phyloP scores from a whole-genome alignment of 2,329 filamentous ascomycete species.

The Aspergillus niger region DNA sequence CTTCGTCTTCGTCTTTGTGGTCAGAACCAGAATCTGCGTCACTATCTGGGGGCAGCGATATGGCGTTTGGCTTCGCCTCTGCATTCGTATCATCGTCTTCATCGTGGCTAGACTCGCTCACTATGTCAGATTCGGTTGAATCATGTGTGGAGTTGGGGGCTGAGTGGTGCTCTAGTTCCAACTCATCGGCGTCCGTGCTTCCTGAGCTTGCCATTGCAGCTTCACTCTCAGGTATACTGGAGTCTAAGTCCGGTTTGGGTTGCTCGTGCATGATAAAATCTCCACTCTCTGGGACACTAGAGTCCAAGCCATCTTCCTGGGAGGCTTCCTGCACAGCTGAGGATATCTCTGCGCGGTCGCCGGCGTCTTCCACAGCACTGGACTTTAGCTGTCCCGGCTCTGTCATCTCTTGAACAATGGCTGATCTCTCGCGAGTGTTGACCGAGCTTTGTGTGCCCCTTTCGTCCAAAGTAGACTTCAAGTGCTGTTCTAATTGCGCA shows the following conservation, averaged over 20 bases:
- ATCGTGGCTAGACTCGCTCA: neutral
- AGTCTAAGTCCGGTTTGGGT: neutral
- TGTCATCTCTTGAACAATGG: neutral
- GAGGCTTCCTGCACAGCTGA: neutral
- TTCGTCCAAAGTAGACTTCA: neutral
- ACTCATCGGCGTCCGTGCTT: neutral
- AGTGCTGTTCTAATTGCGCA: neutral
- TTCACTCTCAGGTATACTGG: neutral
- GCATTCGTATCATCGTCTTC: neutral
- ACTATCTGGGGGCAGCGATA: neutral
- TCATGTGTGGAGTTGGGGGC: neutral
- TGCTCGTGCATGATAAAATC: neutral
- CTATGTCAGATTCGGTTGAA: conserved; percentile 5
- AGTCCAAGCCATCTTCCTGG: neutral
- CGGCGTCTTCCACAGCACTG: too few species aligned
- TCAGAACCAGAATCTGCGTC: neutral
- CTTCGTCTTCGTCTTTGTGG: neutral
- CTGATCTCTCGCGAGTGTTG: neutral
- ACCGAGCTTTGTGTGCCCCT: neutral
- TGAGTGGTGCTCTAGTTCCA: neutral
- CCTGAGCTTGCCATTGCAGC: neutral
- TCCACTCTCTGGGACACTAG: neutral
- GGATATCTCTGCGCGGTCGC: neutral
- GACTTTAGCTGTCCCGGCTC: neutral
- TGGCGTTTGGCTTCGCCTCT: neutral